Percentiles rank a stretch among this genome's conserved stretches.
Conservation (phyloP, 331 rosid genomes). For the Prunus yedoensis region DNA sequence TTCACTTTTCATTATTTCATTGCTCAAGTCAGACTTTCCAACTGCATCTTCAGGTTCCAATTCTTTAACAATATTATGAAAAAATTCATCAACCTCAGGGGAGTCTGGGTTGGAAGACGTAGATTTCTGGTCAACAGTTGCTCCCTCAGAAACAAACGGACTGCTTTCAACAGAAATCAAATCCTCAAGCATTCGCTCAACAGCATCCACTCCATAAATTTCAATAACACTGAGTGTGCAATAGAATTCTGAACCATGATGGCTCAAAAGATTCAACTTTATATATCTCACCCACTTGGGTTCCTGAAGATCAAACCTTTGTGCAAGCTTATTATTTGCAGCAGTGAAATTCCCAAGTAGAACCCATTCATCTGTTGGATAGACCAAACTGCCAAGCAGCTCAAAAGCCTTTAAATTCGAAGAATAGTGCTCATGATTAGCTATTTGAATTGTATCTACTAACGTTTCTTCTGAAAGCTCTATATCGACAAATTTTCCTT, state of each 20-base stretch:
- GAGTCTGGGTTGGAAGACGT: constrained; percentile 37
- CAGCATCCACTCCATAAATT: constrained; percentile 91
- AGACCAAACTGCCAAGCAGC: constrained; percentile 73
- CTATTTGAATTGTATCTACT: constrained; percentile 78
- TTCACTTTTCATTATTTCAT: constrained; percentile 39
- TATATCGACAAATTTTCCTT: constrained; percentile 67
- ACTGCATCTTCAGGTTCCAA: constrained; percentile 35
- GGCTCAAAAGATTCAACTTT: constrained; percentile 75
- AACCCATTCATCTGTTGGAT: constrained; percentile 86
- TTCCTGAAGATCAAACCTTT: constrained; percentile 67
- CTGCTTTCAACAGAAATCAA: constrained; percentile 61
- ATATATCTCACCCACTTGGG: constrained; percentile 97
- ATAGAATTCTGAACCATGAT: constrained; percentile 86
- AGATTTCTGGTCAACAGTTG: constrained; percentile 45
- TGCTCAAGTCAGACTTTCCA: constrained; percentile 41
- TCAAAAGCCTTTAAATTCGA: constrained; percentile 80
- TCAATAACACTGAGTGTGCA: constrained; percentile 77
- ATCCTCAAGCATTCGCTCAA: constrained; percentile 95
- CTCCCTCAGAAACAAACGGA: constrained; percentile 39
- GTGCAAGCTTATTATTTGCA: constrained; percentile 74
- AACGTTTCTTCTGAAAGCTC: constrained; percentile 95
- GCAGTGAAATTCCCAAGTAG: constrained; percentile 80
- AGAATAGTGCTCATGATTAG: constrained; percentile 91
- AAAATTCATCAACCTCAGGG: constrained; percentile 37
- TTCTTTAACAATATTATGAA: constrained; percentile 31